Percentiles rank a stretch among this genome's conserved stretches.
phyloP scores from a whole-genome alignment of 148 eudicot genomes.

The Camellia sinensis region DNA sequence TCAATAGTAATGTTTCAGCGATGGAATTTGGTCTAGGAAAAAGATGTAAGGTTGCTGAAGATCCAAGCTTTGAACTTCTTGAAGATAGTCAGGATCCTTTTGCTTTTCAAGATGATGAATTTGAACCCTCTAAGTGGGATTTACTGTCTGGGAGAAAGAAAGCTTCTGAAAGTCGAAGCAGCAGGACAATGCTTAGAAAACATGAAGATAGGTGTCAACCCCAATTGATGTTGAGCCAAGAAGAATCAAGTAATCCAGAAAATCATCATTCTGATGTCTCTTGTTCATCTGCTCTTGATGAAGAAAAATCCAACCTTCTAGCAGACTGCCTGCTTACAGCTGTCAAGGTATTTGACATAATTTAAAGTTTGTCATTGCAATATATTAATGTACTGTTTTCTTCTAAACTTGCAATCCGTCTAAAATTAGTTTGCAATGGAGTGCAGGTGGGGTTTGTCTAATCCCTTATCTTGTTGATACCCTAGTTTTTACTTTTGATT shows the following conservation, averaged over 20 bases:
- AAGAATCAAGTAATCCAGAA: constrained; percentile 42
- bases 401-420: too few species aligned
- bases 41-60: constrained; percentile 38
- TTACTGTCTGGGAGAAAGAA: constrained; percentile 39
- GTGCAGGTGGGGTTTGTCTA: too few species aligned
- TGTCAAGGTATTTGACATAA: constrained; percentile 56
- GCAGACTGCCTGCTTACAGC: constrained; percentile 75
- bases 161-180: constrained; percentile 35
- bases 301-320: constrained; percentile 54
- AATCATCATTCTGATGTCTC: constrained; percentile 49
- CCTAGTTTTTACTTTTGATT: too few species aligned
- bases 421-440: too few species aligned
- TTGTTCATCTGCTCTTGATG: constrained; percentile 52
- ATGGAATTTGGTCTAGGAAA: constrained; percentile 33
- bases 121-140: constrained; percentile 83
- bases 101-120: constrained; percentile 88
- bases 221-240: constrained; percentile 35
- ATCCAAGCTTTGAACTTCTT: constrained; percentile 27
- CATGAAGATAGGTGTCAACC: constrained; percentile 29
- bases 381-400: too few species aligned
- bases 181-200: constrained; percentile 21
- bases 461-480: too few species aligned
- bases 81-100: constrained; percentile 84
- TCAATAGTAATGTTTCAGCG: constrained; percentile 27
- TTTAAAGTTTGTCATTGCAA: constrained; percentile 1